Conservation (phyloP, 345 rosid species). For the Eutrema japonicum region DNA sequence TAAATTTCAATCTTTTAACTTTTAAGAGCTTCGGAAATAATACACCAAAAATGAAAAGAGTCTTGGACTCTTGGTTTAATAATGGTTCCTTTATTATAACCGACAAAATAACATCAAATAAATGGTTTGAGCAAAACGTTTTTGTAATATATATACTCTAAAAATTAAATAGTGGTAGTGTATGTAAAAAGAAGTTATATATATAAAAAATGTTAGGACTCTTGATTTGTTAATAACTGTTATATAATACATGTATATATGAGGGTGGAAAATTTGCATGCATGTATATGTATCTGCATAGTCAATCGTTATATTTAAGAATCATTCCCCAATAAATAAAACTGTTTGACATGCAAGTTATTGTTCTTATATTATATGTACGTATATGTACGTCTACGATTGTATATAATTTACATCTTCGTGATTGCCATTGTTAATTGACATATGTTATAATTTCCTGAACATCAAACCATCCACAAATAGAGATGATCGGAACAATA, state of each 20-base stretch:
- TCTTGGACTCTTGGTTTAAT: no score
- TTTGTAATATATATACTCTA: neutral
- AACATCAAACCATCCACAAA: neutral
- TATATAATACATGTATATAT: neutral
- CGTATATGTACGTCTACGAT: neutral
- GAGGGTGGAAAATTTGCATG: neutral
- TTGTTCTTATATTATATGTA: neutral
- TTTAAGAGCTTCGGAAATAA: no score
- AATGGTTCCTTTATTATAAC: no score
- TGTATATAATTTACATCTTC: neutral
- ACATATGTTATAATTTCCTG: neutral
- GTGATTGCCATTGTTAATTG: neutral
- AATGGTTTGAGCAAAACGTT: neutral
- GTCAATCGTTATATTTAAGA: neutral
- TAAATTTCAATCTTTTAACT: no score
- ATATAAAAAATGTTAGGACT: no score
- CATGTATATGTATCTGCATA: neutral
- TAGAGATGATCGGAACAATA: neutral
- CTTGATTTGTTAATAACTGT: no score
- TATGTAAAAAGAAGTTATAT: neutral
- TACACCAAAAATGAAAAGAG: no score
- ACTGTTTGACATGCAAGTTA: neutral
- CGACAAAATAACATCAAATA: neutral
- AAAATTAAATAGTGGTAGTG: neutral
- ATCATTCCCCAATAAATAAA: neutral